Percentiles rank a stretch among this genome's conserved stretches.
These are phyloP conservation scores for Fulvia fulva DNA, from an alignment of 2,329 filamentous ascomycete genomes.

Conservation along the genomic window DNA sequence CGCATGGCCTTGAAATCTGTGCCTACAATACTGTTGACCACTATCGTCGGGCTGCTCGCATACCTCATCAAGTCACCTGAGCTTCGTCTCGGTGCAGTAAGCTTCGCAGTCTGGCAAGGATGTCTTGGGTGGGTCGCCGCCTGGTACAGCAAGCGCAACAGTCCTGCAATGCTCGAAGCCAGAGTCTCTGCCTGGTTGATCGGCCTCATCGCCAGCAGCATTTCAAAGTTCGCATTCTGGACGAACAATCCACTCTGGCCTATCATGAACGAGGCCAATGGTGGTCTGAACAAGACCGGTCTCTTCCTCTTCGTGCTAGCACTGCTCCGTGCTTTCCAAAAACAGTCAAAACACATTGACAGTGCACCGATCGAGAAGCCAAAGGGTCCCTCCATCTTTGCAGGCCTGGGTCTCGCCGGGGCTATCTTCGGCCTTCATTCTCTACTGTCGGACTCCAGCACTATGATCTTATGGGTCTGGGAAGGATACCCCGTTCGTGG, in stretches of 20 bases:
- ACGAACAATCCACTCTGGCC: slow-evolving; percentile 98
- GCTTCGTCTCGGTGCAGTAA: slow-evolving; percentile 73
- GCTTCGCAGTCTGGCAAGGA: slow-evolving; percentile 73
- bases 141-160: slow-evolving; percentile 71
- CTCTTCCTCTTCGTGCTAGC: slow-evolving; percentile 72
- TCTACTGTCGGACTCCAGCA: slow-evolving; percentile 91
- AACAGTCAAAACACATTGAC: slow-evolving; percentile 49
- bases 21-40: slow-evolving; percentile 64
- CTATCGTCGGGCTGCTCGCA: slow-evolving; percentile 72
- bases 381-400: slow-evolving; percentile 65
- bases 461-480: slow-evolving; percentile 99
- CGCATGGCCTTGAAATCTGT: slow-evolving; percentile 62
- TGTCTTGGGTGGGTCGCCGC: slow-evolving; percentile 82
- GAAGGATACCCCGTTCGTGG: slow-evolving; percentile 89
- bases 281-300: slow-evolving; percentile 86
- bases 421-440: slow-evolving; percentile 88
- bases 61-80: slow-evolving; percentile 72
- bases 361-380: slow-evolving; percentile 49
- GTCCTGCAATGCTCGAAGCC: slow-evolving; percentile 72
- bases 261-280: slow-evolving; percentile 82
- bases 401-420: slow-evolving; percentile 75
- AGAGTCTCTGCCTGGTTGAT: slow-evolving; percentile 76
- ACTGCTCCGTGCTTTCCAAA: slow-evolving; percentile 69
- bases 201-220: slow-evolving; percentile 77
- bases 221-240: slow-evolving; percentile 87